phyloP scores from a whole-genome alignment of 2,329 filamentous ascomycete species.

The Colletotrichum echinochloae region DNA sequence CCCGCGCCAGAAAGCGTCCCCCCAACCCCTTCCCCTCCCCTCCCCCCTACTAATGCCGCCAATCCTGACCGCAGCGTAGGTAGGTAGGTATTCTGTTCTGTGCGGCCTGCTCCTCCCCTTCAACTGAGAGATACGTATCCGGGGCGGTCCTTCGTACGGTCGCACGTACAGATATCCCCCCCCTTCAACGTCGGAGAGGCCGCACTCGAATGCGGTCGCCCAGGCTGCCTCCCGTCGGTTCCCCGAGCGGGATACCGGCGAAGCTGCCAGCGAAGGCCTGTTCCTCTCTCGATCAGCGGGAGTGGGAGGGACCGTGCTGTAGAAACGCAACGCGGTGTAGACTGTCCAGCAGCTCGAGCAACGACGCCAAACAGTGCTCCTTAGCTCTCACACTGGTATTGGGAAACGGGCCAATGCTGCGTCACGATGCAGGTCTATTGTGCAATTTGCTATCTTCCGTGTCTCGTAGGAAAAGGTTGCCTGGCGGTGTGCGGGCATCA shows the following conservation, averaged over 20 bases:
- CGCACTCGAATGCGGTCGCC: neutral
- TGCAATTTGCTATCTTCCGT: constrained; percentile 3
- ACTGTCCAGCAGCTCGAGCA: neutral
- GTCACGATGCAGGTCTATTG: constrained; percentile 18
- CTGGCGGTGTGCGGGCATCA: constrained; percentile 13
- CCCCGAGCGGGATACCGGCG: neutral
- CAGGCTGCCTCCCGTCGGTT: constrained; percentile 6
- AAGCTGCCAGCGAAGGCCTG: neutral
- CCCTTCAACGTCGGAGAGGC: neutral
- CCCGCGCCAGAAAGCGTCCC: neutral
- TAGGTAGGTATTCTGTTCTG: neutral
- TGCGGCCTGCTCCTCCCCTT: neutral
- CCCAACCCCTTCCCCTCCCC: neutral
- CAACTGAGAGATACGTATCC: too few relatives aligned
- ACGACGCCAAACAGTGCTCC: neutral
- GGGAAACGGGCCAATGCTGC: constrained; percentile 12
- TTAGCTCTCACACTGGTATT: constrained; percentile 24
- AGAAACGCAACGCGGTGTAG: neutral
- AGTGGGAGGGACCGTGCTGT: neutral
- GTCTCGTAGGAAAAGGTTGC: constrained; percentile 16
- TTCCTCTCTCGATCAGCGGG: neutral
- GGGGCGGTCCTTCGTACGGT: neutral
- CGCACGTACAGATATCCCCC: neutral
- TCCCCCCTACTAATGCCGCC: neutral
- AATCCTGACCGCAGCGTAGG: neutral